phyloP scores from a whole-genome alignment of 2,329 filamentous ascomycete genomes.

The Malbranchea cinnamomea region DNA sequence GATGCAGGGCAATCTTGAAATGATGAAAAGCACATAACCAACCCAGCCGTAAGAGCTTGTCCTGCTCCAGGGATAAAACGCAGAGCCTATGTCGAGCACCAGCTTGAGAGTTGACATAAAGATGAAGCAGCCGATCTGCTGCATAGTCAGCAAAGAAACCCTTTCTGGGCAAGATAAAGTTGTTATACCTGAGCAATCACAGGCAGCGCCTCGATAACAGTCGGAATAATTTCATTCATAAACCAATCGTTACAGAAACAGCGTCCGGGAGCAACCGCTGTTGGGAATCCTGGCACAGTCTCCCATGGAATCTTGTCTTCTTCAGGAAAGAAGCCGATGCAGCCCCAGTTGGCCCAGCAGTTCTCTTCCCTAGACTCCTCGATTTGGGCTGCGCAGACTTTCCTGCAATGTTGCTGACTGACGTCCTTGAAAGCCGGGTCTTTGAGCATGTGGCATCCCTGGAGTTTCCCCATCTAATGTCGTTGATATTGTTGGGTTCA shows the following conservation, averaged over 20 bases:
- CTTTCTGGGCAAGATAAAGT: background rate
- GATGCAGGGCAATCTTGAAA: no score
- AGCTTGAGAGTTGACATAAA: slow-evolving; percentile 4
- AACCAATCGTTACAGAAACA: slow-evolving; percentile 1
- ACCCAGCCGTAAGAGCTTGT: background rate
- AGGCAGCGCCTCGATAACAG: slow-evolving; percentile 1
- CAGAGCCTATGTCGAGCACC: slow-evolving; percentile 2
- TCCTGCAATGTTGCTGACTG: background rate
- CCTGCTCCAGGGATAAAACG: slow-evolving; percentile 2
- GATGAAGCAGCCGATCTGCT: slow-evolving; percentile 5
- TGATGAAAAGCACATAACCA: slow-evolving; percentile 1
- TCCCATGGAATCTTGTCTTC: slow-evolving; percentile 3
- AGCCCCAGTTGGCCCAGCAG: slow-evolving; percentile 5
- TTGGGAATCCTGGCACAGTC: background rate
- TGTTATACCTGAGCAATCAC: slow-evolving; percentile 3
- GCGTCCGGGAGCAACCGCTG: background rate
- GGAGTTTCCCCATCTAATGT: slow-evolving; percentile 3
- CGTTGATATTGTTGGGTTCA: background rate
- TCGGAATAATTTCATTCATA: slow-evolving; percentile 1
- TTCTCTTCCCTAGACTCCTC: slow-evolving; percentile 4
- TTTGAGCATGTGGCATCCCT: slow-evolving; percentile 2
- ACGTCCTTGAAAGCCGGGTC: background rate
- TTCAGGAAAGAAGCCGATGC: slow-evolving; percentile 2
- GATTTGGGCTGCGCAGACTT: slow-evolving; percentile 4
- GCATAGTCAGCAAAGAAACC: slow-evolving; percentile 1